phyloP scores from a whole-genome alignment of 116 monocot species.

The Zostera marina region DNA sequence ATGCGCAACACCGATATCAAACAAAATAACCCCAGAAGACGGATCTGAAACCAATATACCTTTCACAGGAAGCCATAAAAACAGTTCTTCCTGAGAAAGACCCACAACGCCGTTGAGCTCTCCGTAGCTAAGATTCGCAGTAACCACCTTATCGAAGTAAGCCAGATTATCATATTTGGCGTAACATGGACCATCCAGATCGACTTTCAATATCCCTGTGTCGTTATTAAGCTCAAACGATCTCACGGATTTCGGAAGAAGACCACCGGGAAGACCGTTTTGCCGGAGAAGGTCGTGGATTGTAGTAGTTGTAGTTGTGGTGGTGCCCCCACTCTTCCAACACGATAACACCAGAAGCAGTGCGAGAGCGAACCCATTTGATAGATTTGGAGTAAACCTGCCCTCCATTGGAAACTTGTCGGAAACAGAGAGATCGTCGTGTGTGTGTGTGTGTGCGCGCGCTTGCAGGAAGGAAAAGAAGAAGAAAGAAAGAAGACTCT shows the following conservation, averaged over 20 bases:
- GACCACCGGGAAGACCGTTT: slow-evolving; percentile 71
- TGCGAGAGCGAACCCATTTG: neutral
- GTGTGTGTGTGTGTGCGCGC: no score
- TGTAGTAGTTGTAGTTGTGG: no score
- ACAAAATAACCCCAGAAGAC: slow-evolving; percentile 31
- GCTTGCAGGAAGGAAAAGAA: neutral
- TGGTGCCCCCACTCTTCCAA: no score
- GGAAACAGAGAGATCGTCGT: neutral
- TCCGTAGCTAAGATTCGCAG: slow-evolving; percentile 76
- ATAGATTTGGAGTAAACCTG: neutral
- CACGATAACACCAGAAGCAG: neutral
- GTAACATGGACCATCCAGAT: slow-evolving; percentile 47
- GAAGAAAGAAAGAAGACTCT: neutral
- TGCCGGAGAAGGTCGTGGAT: slow-evolving; percentile 55
- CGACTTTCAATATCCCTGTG: slow-evolving; percentile 44
- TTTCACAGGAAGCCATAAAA: slow-evolving; percentile 81
- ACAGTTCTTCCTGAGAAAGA: slow-evolving; percentile 86
- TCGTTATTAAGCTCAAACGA: slow-evolving; percentile 36
- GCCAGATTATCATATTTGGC: slow-evolving; percentile 53
- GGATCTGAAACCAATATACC: slow-evolving; percentile 42
- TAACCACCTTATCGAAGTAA: slow-evolving; percentile 44
- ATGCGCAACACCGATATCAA: slow-evolving; percentile 53
- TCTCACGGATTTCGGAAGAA: slow-evolving; percentile 45
- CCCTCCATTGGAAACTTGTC: neutral
- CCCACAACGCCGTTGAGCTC: slow-evolving; percentile 53